A percentile compares a stretch with the other conserved stretches of the same genome.
phyloP scores from a whole-genome alignment of 1,139 yeast genomes.

The Magnusiomyces paraingens region DNA sequence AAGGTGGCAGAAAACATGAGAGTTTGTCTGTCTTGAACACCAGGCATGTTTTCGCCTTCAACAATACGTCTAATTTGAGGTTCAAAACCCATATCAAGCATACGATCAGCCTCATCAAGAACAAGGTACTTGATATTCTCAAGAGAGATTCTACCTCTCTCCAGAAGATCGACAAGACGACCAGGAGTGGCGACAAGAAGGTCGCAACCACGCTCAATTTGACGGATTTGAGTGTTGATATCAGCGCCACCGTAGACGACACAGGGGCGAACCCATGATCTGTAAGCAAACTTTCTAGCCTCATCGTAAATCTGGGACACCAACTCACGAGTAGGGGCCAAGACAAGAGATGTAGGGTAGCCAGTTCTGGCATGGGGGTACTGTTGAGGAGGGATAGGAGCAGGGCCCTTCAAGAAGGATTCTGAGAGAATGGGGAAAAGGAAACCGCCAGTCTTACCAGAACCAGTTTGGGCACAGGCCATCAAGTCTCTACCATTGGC shows the following conservation, averaged over 20 bases:
- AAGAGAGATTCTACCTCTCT: conserved; percentile 88
- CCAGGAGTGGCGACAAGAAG: conserved; percentile 97
- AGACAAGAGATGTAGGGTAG: conserved; percentile 86
- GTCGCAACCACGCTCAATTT: conserved; percentile 91
- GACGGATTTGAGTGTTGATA: conserved; percentile 78
- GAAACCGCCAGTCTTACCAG: conserved; percentile 99
- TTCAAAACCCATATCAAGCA: conserved; percentile 99
- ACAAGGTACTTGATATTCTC: conserved; percentile 89
- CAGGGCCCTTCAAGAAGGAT: conserved; percentile 86
- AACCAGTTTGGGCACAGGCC: conserved; percentile 99
- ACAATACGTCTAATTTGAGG: conserved; percentile 98
- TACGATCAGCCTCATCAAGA: conserved; percentile 98
- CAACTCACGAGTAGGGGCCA: conserved; percentile 99
- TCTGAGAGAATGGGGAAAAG: conserved; percentile 95
- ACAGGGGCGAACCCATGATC: conserved; percentile 97
- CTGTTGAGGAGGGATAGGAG: conserved; percentile 46
- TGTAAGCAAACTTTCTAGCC: conserved; percentile 90
- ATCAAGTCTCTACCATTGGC: conserved; percentile 93
- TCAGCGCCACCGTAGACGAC: conserved; percentile 99
- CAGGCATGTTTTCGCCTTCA: conserved; percentile 97
- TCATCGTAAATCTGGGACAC: conserved; percentile 95
- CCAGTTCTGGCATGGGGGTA: conserved; percentile 51
- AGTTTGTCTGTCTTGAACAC: conserved; percentile 85
- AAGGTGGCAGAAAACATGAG: conserved; percentile 98
- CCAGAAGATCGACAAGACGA: conserved; percentile 91